phyloP scores from a whole-genome alignment of 2,329 filamentous ascomycete genomes.

The Aspergillus sp. region DNA sequence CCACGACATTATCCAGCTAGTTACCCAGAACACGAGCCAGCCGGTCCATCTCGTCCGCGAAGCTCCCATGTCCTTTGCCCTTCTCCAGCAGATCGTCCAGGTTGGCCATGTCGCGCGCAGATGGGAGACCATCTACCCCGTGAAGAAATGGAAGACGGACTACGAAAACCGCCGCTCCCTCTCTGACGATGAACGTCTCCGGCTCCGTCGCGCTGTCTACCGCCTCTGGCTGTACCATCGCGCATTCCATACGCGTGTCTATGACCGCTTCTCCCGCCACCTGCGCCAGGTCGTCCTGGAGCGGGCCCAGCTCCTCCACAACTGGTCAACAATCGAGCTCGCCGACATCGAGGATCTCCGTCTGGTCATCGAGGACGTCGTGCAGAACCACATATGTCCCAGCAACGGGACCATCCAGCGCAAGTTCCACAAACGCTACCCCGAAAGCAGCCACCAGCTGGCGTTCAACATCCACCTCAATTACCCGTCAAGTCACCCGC shows the following conservation, averaged over 20 bases:
- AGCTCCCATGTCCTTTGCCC: conserved; percentile 45
- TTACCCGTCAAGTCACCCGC: conserved; percentile 26
- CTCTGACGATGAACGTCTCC: conserved; percentile 40
- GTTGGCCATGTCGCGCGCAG: conserved; percentile 47
- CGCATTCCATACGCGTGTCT: conserved; percentile 47
- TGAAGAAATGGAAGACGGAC: conserved; percentile 54
- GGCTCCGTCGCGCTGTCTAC: conserved; percentile 49
- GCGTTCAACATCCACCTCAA: conserved; percentile 46
- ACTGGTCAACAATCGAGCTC: conserved; percentile 48
- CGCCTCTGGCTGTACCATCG: conserved; percentile 51
- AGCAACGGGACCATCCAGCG: conserved; percentile 52
- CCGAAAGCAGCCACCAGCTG: conserved; percentile 40
- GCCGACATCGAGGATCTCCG: conserved; percentile 53
- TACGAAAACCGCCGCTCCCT: conserved; percentile 48
- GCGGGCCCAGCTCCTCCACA: conserved; percentile 49
- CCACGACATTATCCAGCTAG: conserved; percentile 48
- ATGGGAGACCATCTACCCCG: conserved; percentile 53
- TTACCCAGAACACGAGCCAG: conserved; percentile 53
- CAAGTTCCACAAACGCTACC: conserved; percentile 49
- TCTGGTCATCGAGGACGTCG: conserved; percentile 45
- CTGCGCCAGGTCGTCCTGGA: conserved; percentile 39
- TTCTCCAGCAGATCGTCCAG: conserved; percentile 47
- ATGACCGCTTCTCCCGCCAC: conserved; percentile 43
- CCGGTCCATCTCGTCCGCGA: conserved; percentile 45
- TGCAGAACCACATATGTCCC: conserved; percentile 51